Conservation (phyloP, 352 stramenopile species). For the Phytophthora sp. region DNA sequence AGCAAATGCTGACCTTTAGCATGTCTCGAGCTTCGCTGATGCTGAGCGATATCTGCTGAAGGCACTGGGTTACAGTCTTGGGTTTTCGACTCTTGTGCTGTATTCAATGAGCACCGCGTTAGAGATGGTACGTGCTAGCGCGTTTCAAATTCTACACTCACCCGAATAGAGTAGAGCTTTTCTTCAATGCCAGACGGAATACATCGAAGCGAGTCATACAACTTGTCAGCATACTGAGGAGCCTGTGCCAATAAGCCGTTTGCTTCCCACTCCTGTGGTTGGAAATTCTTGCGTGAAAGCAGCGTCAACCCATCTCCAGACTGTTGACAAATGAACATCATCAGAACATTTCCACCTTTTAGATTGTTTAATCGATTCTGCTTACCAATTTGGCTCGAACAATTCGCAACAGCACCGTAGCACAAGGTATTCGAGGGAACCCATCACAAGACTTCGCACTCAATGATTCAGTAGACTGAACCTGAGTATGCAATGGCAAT, state of each 20-base stretch:
- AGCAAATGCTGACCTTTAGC: no score
- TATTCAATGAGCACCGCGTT: background rate
- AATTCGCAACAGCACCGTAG: conserved; percentile 80
- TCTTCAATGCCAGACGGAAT: conserved; percentile 57
- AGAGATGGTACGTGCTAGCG: background rate
- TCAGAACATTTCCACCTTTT: background rate
- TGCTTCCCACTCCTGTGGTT: conserved; percentile 52
- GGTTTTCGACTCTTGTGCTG: conserved; percentile 29
- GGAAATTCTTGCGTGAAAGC: conserved; percentile 59
- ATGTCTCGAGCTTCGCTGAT: conserved; percentile 23
- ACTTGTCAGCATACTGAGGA: conserved; percentile 50
- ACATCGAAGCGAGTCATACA: conserved; percentile 61
- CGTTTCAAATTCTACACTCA: conserved; percentile 15
- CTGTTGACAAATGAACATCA: conserved; percentile 7
- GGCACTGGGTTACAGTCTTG: conserved; percentile 27
- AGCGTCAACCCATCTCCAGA: conserved; percentile 58
- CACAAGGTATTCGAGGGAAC: conserved; percentile 72
- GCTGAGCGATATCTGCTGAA: conserved; percentile 27
- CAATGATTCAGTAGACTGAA: conserved; percentile 42
- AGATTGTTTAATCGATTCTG: background rate
- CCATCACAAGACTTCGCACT: conserved; percentile 40
- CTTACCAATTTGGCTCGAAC: conserved; percentile 52
- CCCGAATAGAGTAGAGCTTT: conserved; percentile 64
- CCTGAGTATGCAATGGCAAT: conserved; percentile 66
- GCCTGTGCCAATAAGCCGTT: conserved; percentile 48